These are phyloP conservation scores for Fusarium sp. DNA, from an alignment of 2,329 filamentous ascomycete species.

Conservation along the genomic window DNA sequence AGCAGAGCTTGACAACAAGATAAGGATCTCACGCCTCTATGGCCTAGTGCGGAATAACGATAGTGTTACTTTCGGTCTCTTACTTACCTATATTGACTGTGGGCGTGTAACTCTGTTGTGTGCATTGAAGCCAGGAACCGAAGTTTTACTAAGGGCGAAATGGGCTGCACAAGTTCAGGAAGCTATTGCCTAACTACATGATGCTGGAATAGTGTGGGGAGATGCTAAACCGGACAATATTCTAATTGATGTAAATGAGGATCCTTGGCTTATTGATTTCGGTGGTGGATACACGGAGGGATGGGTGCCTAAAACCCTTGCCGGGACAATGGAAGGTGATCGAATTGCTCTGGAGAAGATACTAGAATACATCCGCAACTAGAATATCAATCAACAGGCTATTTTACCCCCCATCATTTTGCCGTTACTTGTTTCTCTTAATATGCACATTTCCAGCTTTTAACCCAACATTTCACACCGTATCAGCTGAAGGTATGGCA, in stretches of 20 bases:
- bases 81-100: neutral
- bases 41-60: neutral
- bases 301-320: neutral
- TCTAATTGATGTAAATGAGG: neutral
- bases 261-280: slow-evolving; percentile 9
- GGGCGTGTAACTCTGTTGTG: neutral
- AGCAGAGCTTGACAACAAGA: neutral
- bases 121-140: neutral
- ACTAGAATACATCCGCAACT: neutral
- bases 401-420: no score
- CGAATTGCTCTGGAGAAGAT: neutral
- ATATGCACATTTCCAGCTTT: neutral
- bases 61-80: neutral
- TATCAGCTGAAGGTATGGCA: no score
- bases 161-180: neutral
- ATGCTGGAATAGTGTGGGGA: neutral
- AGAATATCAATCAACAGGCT: accelerated
- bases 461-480: neutral
- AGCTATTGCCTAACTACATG: neutral
- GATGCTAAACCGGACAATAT: neutral
- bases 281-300: neutral
- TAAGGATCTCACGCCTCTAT: neutral
- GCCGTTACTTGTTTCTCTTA: no score
- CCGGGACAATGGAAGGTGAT: neutral
- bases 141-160: neutral